These are phyloP conservation scores for Aspergillus funiculosus DNA, from an alignment of 495 filamentous ascomycete genomes.

Conservation along the genomic window DNA sequence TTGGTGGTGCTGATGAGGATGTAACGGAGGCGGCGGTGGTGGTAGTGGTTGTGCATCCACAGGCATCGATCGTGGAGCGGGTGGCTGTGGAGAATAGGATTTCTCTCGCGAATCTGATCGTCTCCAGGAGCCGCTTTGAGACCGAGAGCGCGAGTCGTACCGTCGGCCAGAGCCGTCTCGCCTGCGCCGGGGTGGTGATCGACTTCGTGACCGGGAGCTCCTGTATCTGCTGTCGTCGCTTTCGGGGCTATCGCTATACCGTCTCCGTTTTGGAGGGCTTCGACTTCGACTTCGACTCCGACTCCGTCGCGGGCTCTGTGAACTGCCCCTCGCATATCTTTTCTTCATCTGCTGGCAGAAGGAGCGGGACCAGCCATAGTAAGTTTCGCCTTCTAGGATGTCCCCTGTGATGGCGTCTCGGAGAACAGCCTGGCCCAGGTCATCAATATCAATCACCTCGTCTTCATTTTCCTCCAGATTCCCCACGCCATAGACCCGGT, in stretches of 20 bases:
- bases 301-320: conserved; percentile 20
- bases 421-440: conserved; percentile 63
- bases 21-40: neutral
- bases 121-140: conserved; percentile 18
- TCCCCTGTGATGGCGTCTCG: conserved; percentile 57
- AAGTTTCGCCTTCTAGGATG: conserved; percentile 58
- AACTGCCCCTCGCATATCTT: conserved; percentile 34
- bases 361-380: conserved; percentile 78
- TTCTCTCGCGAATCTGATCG: conserved; percentile 38
- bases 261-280: conserved; percentile 36
- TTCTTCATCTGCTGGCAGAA: conserved; percentile 82
- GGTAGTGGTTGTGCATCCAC: neutral
- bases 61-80: conserved; percentile 21
- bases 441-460: conserved; percentile 55
- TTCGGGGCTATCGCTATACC: conserved; percentile 45
- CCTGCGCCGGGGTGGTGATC: conserved; percentile 14
- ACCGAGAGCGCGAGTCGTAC: conserved; percentile 27
- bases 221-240: conserved; percentile 32
- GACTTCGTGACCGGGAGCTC: conserved; percentile 24
- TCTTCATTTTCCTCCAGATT: conserved; percentile 36
- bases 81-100: conserved; percentile 43
- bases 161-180: conserved; percentile 18
- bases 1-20: conserved; percentile 1
- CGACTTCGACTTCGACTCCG: conserved; percentile 33
- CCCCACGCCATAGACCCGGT: conserved; percentile 51